A percentile compares a stretch with the other conserved stretches of the same genome.
phyloP scores from a whole-genome alignment of 805 yeast genomes.

The Lipomyces sp. region DNA sequence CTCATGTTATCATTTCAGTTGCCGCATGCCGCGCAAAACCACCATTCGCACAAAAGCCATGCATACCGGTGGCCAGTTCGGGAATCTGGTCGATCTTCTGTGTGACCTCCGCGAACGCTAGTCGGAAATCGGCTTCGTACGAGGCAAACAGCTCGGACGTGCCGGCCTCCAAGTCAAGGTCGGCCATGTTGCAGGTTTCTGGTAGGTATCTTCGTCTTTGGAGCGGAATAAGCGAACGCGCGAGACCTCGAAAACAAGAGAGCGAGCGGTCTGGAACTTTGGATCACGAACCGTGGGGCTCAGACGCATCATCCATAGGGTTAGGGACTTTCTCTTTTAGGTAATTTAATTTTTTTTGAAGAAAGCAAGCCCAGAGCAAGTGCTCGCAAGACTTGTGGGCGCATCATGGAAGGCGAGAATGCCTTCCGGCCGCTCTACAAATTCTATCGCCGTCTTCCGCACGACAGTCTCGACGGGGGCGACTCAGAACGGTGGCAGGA shows the following conservation, averaged over 20 bases:
- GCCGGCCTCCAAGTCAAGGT: constrained; percentile 30
- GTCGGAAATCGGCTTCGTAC: constrained; percentile 69
- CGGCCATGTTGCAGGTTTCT: constrained; percentile 6
- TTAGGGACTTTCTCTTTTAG: too few species aligned
- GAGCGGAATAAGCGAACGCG: too few species aligned
- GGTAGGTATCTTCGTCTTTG: background rate
- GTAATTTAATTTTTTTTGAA: too few species aligned
- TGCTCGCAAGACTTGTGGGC: too few species aligned
- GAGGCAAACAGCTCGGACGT: constrained; percentile 53
- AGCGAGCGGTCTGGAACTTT: too few species aligned
- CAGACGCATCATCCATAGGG: too few species aligned
- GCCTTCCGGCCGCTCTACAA: constrained; percentile 25
- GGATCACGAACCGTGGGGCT: too few species aligned
- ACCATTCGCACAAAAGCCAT: constrained; percentile 1
- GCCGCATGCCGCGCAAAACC: background rate
- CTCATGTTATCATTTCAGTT: background rate
- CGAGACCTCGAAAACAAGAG: too few species aligned
- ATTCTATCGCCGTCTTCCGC: constrained; percentile 15
- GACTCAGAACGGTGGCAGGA: constrained; percentile 1
- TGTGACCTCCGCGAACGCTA: constrained; percentile 66
- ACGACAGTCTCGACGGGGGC: constrained; percentile 5
- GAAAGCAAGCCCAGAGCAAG: too few species aligned
- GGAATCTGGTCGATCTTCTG: constrained; percentile 58
- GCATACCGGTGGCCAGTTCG: constrained; percentile 45
- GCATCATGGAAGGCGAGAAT: constrained; percentile 1